phyloP scores from a whole-genome alignment of 345 rosid species.

The Geranium rotundifolium region DNA sequence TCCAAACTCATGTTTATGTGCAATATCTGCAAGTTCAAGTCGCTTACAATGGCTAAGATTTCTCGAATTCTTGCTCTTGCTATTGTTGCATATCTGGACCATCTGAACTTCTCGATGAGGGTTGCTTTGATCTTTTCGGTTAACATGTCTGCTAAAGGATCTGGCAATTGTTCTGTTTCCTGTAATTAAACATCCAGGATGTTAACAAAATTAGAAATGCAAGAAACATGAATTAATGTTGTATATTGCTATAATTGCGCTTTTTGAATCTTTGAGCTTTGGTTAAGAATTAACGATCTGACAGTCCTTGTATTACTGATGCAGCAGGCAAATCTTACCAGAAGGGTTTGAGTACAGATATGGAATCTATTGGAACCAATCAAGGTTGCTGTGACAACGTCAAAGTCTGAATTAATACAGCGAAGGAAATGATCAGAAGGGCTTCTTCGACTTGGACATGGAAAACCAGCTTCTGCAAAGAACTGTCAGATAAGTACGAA shows the following conservation, averaged over 20 bases:
- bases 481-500: not conserved
- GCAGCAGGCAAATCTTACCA: no score
- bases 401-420: no score
- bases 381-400: not conserved
- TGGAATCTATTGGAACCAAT: not conserved
- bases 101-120: conserved; percentile 58
- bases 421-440: conserved; percentile 10
- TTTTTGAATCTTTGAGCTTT: no score
- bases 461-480: conserved; percentile 6
- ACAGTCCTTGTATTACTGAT: no score
- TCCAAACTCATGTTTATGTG: not conserved
- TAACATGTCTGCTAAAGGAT: conserved; percentile 58
- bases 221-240: no score
- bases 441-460: conserved; percentile 6
- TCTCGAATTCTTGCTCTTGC: conserved; percentile 49
- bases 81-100: conserved; percentile 45
- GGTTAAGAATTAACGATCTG: no score
- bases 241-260: no score
- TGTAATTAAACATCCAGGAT: not conserved
- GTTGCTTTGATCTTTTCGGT: conserved; percentile 63
- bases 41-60: conserved; percentile 53
- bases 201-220: no score
- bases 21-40: no score
- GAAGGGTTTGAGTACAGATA: no score
- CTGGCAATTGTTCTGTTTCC: conserved; percentile 16